phyloP scores from a whole-genome alignment of 306 rosid species.

The Crotalaria pallida region DNA sequence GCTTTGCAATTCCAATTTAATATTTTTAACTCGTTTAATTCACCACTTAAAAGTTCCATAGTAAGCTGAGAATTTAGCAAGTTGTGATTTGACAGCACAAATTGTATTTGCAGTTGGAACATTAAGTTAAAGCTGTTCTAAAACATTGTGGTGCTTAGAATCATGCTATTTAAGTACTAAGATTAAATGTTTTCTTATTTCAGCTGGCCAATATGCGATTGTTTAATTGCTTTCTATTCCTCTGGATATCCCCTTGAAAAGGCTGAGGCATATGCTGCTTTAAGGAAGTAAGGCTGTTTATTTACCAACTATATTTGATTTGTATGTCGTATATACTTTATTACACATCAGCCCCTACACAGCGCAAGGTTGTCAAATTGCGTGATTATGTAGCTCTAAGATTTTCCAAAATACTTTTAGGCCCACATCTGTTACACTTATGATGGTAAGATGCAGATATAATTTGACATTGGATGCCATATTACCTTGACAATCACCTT shows the following conservation, averaged over 20 bases:
- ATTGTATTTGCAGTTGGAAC: slow-evolving; percentile 5
- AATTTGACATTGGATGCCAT: slow-evolving; percentile 6
- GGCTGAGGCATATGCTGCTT: slow-evolving; percentile 88
- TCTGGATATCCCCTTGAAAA: slow-evolving; percentile 86
- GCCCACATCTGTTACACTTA: background rate
- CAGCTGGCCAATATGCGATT: slow-evolving; percentile 97
- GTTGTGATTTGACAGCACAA: background rate
- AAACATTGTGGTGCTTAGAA: background rate
- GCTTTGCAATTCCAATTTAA: slow-evolving; percentile 9
- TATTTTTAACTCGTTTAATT: background rate
- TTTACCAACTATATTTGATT: slow-evolving; percentile 25
- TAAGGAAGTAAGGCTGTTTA: slow-evolving; percentile 76
- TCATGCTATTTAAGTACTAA: slow-evolving; percentile 8
- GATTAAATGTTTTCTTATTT: slow-evolving; percentile 29
- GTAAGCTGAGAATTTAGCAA: background rate
- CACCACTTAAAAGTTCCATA: background rate
- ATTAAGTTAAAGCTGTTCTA: background rate
- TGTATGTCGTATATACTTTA: background rate
- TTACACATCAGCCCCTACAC: slow-evolving; percentile 9
- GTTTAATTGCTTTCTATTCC: slow-evolving; percentile 96
- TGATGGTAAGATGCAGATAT: background rate
- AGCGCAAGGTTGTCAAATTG: background rate
- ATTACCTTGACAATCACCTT: slow-evolving; percentile 15
- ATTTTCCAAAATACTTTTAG: background rate
- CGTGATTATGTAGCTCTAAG: slow-evolving; percentile 10